Conservation (phyloP, 139 green algal species). For the Chlamydomonas sphaeroides region DNA sequence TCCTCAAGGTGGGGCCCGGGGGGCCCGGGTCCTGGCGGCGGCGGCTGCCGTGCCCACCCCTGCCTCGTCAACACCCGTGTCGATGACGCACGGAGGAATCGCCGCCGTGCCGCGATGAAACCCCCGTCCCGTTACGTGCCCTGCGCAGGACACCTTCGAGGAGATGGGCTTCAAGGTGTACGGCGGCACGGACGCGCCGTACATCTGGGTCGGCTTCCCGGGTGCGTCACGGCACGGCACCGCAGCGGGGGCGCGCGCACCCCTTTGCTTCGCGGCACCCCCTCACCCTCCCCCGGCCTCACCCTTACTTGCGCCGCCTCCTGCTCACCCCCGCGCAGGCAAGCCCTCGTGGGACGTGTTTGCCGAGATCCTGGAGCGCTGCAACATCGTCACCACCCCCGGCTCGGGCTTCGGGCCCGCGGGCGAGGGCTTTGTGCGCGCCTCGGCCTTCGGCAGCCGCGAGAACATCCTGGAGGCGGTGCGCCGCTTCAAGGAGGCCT, state of each 20-base stretch:
- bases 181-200: slow-evolving; percentile 94
- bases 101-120: no score
- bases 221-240: slow-evolving; percentile 51
- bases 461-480: slow-evolving; percentile 89
- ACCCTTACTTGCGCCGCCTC: background rate
- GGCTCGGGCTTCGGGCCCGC: slow-evolving; percentile 94
- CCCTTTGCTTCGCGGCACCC: no score
- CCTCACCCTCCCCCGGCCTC: background rate
- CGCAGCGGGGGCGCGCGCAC: no score
- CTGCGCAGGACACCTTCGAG: slow-evolving; percentile 73
- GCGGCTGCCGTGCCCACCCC: no score
- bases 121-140: background rate
- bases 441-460: slow-evolving; percentile 89
- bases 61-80: no score
- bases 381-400: slow-evolving; percentile 98
- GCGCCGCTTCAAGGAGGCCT: slow-evolving; percentile 77
- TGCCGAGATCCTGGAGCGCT: slow-evolving; percentile 92
- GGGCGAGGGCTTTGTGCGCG: slow-evolving; percentile 98
- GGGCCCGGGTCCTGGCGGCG: no score
- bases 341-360: slow-evolving; percentile 91
- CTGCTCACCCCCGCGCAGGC: background rate
- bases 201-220: slow-evolving; percentile 99
- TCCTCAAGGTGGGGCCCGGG: slow-evolving; percentile 69
- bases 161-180: slow-evolving; percentile 96
- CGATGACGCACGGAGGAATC: no score